A percentile compares a stretch with the other conserved stretches of the same genome.
These are phyloP conservation scores for Lophiotrema nucula DNA, from an alignment of 495 filamentous ascomycete species.

Conservation along the genomic window DNA sequence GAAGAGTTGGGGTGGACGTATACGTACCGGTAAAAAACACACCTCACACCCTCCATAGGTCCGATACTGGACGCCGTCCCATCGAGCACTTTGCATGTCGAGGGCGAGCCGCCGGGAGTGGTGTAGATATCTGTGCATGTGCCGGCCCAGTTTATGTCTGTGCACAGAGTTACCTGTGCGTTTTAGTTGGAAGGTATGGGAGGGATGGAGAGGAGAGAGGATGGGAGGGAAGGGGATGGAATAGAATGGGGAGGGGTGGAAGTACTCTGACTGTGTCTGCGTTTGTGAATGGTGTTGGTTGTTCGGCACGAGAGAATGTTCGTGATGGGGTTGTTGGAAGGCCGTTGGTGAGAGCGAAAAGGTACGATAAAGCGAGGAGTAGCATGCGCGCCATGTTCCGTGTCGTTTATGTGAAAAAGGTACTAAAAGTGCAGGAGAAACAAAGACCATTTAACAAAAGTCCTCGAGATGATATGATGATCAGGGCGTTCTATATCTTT, in stretches of 20 bases:
- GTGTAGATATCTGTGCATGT: not conserved
- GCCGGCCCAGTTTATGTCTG: constrained; percentile 11
- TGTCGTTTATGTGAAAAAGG: too few relatives aligned
- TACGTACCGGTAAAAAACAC: constrained; percentile 15
- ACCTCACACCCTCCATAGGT: constrained; percentile 2
- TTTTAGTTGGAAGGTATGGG: not conserved
- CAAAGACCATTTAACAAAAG: too few relatives aligned
- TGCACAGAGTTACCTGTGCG: constrained; percentile 17
- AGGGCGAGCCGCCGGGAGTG: not conserved
- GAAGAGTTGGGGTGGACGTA: too few relatives aligned
- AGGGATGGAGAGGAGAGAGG: not conserved
- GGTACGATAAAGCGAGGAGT: too few relatives aligned
- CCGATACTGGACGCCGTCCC: constrained; percentile 6
- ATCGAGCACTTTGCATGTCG: not conserved
- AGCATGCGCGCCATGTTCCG: too few relatives aligned
- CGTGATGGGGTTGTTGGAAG: too few relatives aligned
- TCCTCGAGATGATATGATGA: too few relatives aligned
- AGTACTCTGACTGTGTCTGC: not conserved
- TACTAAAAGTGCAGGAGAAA: too few relatives aligned
- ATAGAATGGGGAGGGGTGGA: not conserved
- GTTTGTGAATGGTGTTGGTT: not conserved
- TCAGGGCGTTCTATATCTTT: too few relatives aligned
- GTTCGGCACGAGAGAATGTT: too few relatives aligned
- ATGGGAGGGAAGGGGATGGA: not conserved
- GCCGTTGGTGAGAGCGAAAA: too few relatives aligned